Percentiles rank a stretch among this genome's conserved stretches.
phyloP scores from a whole-genome alignment of 2,329 filamentous ascomycete genomes.

The Stagonosporopsis tanaceti region DNA sequence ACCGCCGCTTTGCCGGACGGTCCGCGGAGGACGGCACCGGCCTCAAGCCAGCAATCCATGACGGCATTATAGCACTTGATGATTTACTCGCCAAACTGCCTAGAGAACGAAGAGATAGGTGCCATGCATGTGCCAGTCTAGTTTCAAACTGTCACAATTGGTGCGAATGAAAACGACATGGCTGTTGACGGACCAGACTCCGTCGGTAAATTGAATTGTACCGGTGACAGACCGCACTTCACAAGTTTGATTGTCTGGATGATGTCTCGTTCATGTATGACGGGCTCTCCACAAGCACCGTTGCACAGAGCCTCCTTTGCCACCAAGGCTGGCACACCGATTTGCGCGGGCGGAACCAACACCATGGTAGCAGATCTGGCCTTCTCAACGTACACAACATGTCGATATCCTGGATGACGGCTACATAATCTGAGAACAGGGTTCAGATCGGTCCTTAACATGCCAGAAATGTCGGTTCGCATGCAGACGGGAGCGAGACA shows the following conservation, averaged over 20 bases:
- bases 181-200: neutral
- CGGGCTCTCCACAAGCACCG: neutral
- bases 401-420: neutral
- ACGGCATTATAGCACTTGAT: constrained; percentile 2
- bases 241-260: too few species aligned
- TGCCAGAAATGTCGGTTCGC: neutral
- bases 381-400: neutral
- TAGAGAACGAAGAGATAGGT: neutral
- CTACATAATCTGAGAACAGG: neutral
- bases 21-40: constrained; percentile 5
- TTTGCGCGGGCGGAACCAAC: neutral
- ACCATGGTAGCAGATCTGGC: neutral
- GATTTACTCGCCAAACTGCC: neutral
- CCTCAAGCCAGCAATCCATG: constrained; percentile 6
- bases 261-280: neutral
- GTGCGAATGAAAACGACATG: neutral
- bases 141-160: constrained; percentile 1
- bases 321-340: neutral
- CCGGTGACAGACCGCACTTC: neutral
- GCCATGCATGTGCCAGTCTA: constrained; percentile 7
- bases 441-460: neutral
- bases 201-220: neutral
- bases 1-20: neutral
- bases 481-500: neutral
- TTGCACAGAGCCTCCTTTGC: neutral